phyloP scores from a whole-genome alignment of 2,329 filamentous ascomycete species.

The Balansia obtecta region DNA sequence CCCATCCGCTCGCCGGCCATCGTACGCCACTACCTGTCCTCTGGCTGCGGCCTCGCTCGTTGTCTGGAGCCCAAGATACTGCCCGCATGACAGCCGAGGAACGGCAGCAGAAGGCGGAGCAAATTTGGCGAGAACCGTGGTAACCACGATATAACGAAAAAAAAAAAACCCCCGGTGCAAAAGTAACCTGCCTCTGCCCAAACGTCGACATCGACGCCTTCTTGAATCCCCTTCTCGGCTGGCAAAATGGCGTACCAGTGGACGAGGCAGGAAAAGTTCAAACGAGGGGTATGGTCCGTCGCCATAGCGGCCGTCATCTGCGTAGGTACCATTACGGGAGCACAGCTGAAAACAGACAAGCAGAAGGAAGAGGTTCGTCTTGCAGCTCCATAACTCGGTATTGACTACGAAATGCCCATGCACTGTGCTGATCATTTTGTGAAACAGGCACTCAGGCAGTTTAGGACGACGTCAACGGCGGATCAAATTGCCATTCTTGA shows the following conservation, averaged over 20 bases:
- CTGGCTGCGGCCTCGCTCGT: not conserved
- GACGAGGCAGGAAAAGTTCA: slow-evolving; percentile 22
- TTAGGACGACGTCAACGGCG: slow-evolving; percentile 25
- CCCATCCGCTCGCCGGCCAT: not conserved
- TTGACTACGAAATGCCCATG: no score
- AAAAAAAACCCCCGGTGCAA: no score
- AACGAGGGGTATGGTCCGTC: slow-evolving; percentile 25
- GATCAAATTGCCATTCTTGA: slow-evolving; percentile 35
- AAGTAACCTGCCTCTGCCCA: no score
- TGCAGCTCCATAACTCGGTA: not conserved
- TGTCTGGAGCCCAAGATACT: not conserved
- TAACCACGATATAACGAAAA: slow-evolving; percentile 4
- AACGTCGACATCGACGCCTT: not conserved
- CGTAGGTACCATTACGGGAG: slow-evolving; percentile 35
- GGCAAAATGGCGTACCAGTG: slow-evolving; percentile 9
- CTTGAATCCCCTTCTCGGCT: no score
- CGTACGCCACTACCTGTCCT: no score
- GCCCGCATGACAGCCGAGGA: slow-evolving; percentile 11
- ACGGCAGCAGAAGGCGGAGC: slow-evolving; percentile 12
- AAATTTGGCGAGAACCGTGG: slow-evolving; percentile 18
- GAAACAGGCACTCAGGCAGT: slow-evolving; percentile 20
- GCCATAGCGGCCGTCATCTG: slow-evolving; percentile 34
- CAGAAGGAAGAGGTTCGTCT: slow-evolving; percentile 30
- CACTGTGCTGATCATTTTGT: not conserved
- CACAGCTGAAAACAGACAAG: slow-evolving; percentile 34